Evolutionary conservation across 495 filamentous ascomycete genomes (phyloP).

Genomic region (Penicillium silybi): DNA sequence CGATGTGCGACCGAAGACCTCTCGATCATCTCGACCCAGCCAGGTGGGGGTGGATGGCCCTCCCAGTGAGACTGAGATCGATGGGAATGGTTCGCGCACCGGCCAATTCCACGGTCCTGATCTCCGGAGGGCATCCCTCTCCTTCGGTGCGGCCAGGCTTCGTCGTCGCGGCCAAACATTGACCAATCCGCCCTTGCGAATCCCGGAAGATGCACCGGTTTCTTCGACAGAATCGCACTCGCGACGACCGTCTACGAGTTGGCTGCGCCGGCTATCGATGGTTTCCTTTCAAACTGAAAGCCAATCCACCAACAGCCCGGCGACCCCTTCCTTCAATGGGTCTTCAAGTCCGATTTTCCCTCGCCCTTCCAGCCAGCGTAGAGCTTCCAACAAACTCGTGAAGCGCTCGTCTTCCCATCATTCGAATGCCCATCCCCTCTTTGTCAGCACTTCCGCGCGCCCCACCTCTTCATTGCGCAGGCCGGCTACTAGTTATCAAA

Average conservation of each 20-base stretch:
- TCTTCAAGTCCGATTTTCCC: constrained; percentile 64
- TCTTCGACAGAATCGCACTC: constrained; percentile 33
- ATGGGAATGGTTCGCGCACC: constrained; percentile 1
- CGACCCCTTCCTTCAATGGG: constrained; percentile 66
- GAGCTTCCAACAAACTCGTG: constrained; percentile 78
- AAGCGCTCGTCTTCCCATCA: constrained; percentile 72
- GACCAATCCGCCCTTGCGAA: constrained; percentile 29
- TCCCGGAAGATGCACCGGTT: constrained; percentile 26
- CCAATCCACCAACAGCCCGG: constrained; percentile 60
- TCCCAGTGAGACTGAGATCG: constrained; percentile 1
- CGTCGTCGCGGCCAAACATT: constrained; percentile 40
- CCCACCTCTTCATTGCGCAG: constrained; percentile 60
- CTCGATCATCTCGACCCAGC: constrained; percentile 17
- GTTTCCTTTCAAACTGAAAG: constrained; percentile 72
- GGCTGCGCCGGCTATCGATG: constrained; percentile 72
- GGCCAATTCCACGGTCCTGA: constrained; percentile 14
- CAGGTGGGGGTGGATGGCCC: constrained; percentile 9
- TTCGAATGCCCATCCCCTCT: constrained; percentile 33
- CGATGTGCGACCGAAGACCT: constrained; percentile 25
- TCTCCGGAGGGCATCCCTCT: constrained; percentile 33
- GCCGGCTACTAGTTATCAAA: constrained; percentile 85
- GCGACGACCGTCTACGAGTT: constrained; percentile 59
- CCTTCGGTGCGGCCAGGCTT: constrained; percentile 52
- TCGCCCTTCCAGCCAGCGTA: constrained; percentile 39
- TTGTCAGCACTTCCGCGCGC: constrained; percentile 38